A percentile compares a stretch with the other conserved stretches of the same genome.
Conservation (phyloP, 2,329 filamentous ascomycete genomes). For the Trematosphaeria pertusa region DNA sequence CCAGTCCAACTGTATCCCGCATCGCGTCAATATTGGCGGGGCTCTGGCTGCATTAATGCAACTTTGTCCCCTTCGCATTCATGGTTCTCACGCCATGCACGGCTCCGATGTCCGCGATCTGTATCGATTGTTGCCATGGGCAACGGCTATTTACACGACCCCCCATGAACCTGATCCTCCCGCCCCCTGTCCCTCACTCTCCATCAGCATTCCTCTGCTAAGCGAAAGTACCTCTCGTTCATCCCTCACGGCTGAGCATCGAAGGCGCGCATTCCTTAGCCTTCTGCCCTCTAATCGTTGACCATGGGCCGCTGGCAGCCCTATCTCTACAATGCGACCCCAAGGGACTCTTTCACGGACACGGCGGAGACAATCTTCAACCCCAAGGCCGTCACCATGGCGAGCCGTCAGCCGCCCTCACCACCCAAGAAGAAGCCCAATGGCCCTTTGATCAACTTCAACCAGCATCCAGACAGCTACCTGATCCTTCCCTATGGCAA, state of each 20-base stretch:
- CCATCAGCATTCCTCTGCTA: constrained; percentile 45
- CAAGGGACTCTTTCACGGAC: constrained; percentile 58
- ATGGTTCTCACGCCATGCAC: constrained; percentile 26
- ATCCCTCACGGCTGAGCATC: constrained; percentile 33
- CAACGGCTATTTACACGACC: constrained; percentile 40
- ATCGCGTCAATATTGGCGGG: no score
- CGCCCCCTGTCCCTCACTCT: constrained; percentile 34
- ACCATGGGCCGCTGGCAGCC: constrained; percentile 63
- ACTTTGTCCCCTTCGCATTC: no score
- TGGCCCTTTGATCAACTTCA: constrained; percentile 82
- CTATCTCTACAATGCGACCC: constrained; percentile 72
- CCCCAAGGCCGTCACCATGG: constrained; percentile 83
- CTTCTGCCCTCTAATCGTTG: constrained; percentile 22
- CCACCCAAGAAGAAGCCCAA: constrained; percentile 67
- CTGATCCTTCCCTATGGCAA: constrained; percentile 69
- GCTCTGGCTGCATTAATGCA: no score
- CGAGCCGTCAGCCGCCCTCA: constrained; percentile 72
- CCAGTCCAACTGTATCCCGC: no score
- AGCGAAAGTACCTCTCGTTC: constrained; percentile 35
- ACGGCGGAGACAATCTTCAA: constrained; percentile 71
- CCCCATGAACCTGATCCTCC: constrained; percentile 27
- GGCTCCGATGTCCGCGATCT: constrained; percentile 15
- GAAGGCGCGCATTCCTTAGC: constrained; percentile 36
- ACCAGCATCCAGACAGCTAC: constrained; percentile 82
- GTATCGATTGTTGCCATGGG: constrained; percentile 38